A percentile compares a stretch with the other conserved stretches of the same genome.
Conservation (phyloP, 2,329 filamentous ascomycete genomes). For the Fusarium camptoceras region DNA sequence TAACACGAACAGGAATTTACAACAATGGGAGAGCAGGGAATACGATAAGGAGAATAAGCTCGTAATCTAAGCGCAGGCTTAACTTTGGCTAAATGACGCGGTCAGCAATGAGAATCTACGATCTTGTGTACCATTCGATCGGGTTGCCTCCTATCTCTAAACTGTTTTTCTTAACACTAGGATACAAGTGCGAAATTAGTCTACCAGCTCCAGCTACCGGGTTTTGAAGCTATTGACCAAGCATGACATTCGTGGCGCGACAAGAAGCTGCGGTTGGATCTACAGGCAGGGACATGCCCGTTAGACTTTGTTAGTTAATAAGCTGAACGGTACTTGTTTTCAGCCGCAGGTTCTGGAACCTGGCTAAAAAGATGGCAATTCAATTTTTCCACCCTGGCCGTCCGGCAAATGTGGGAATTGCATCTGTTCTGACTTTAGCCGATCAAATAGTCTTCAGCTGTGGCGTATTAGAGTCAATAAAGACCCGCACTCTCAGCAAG, state of each 20-base stretch:
- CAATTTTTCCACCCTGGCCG: neutral
- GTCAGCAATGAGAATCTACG: neutral
- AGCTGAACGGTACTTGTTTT: neutral
- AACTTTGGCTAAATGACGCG: neutral
- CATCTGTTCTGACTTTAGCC: neutral
- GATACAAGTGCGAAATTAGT: neutral
- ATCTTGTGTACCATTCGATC: neutral
- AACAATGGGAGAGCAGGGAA: neutral
- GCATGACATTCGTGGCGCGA: neutral
- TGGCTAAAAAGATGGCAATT: neutral
- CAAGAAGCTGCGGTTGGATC: neutral
- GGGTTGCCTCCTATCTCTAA: neutral
- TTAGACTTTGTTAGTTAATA: neutral
- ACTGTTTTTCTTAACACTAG: too few relatives aligned
- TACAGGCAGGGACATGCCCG: neutral
- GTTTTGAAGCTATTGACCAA: neutral
- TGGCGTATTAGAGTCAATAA: neutral
- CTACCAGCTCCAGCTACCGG: neutral
- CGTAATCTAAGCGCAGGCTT: neutral
- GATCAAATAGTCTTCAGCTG: conserved; percentile 5
- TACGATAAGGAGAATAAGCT: neutral
- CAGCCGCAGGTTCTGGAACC: neutral
- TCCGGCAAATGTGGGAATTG: neutral
- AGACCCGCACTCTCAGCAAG: neutral
- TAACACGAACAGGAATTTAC: neutral